Evolutionary conservation across 192 early-diverging fungal species (phyloP).

Genomic region (Backusella australiensis): DNA sequence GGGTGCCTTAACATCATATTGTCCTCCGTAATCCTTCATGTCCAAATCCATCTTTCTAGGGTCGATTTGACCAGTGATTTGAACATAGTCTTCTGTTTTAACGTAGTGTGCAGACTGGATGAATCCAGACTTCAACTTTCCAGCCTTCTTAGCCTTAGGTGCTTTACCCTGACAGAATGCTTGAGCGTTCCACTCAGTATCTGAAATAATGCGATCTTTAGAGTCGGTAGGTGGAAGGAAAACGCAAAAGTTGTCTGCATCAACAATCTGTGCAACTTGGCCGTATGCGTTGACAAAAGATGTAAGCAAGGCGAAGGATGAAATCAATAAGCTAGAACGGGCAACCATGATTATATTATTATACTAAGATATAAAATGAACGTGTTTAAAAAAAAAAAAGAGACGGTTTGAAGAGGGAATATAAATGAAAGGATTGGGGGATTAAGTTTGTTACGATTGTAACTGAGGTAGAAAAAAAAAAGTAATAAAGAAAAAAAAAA

Average conservation of each 20-base stretch:
- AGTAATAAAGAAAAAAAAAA: not conserved
- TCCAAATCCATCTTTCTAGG: slow-evolving; percentile 30
- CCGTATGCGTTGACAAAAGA: slow-evolving; percentile 12
- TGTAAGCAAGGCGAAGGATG: slow-evolving; percentile 6
- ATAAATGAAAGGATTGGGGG: not conserved
- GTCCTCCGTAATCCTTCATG: slow-evolving; percentile 44
- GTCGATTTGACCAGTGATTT: slow-evolving; percentile 54
- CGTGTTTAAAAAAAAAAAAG: not conserved
- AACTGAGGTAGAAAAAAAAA: not conserved
- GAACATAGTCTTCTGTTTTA: slow-evolving; percentile 42
- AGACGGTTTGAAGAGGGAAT: not conserved
- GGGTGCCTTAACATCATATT: slow-evolving; percentile 50
- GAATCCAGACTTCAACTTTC: slow-evolving; percentile 40
- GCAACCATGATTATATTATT: slow-evolving; percentile 10
- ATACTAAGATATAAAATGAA: not conserved
- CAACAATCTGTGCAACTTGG: slow-evolving; percentile 28
- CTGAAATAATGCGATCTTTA: slow-evolving; percentile 35
- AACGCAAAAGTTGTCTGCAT: slow-evolving; percentile 35
- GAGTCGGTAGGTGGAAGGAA: slow-evolving; percentile 42
- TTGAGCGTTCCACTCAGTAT: slow-evolving; percentile 40
- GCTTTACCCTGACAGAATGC: slow-evolving; percentile 43
- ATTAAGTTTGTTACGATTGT: not conserved
- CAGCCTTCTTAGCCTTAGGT: slow-evolving; percentile 33
- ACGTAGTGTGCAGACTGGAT: slow-evolving; percentile 46
- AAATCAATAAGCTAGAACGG: slow-evolving; percentile 4